A percentile compares a stretch with the other conserved stretches of the same genome.
These are phyloP conservation scores for Rhizopogon vulgaris DNA, from an alignment of 768 basidiomycete species.

Conservation along the genomic window DNA sequence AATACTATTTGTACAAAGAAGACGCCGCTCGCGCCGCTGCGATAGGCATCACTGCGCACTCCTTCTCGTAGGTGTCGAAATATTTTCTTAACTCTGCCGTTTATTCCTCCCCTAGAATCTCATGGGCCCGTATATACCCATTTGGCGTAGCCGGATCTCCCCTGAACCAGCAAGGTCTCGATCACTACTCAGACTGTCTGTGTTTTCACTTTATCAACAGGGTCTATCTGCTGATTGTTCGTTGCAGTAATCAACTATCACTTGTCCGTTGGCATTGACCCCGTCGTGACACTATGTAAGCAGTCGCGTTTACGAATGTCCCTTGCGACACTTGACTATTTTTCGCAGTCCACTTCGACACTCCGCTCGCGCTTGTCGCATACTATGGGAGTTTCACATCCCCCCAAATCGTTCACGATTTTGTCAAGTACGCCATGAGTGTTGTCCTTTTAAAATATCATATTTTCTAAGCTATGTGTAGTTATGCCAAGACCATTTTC, in stretches of 20 bases:
- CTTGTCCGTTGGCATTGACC: slow-evolving; percentile 33
- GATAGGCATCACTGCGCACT: slow-evolving; percentile 46
- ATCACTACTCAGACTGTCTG: slow-evolving; percentile 8
- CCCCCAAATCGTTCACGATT: slow-evolving; percentile 40
- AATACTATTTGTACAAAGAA: slow-evolving; percentile 49
- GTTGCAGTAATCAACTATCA: slow-evolving; percentile 41
- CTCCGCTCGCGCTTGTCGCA: slow-evolving; percentile 38
- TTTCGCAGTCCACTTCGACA: slow-evolving; percentile 42
- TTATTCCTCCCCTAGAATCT: slow-evolving; percentile 27
- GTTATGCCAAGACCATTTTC: slow-evolving; percentile 46
- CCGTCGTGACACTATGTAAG: slow-evolving; percentile 46
- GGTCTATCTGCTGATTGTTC: slow-evolving; percentile 23
- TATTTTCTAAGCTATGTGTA: slow-evolving; percentile 6
- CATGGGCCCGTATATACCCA: slow-evolving; percentile 28
- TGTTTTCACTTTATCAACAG: slow-evolving; percentile 28
- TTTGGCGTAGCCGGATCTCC: slow-evolving; percentile 39
- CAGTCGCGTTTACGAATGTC: background rate
- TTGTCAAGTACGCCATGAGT: slow-evolving; percentile 31
- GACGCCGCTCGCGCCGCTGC: slow-evolving; percentile 44
- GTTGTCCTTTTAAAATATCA: background rate
- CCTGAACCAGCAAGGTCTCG: slow-evolving; percentile 39
- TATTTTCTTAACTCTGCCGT: background rate
- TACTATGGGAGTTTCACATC: slow-evolving; percentile 47
- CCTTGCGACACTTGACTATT: background rate
- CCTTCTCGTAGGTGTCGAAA: slow-evolving; percentile 36